Base-by-base conservation (phyloP, 1,139 yeast genomes). In the Meyerozyma guilliermondii region DNA sequence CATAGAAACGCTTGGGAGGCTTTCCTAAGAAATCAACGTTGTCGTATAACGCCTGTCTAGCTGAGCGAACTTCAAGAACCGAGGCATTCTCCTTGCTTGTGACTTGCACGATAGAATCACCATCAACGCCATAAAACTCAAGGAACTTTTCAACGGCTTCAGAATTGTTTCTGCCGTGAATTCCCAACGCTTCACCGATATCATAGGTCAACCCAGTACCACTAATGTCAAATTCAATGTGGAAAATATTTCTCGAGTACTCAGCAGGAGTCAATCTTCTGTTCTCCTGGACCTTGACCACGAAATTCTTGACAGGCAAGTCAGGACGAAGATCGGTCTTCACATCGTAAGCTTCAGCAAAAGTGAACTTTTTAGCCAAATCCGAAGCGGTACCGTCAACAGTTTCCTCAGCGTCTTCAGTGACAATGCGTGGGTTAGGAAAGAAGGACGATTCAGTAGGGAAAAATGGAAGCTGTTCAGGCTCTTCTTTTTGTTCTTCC, bases 171-270 rank as follows among this genome's bases (percentile, higher is more conserved):
- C 94, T 83, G 39, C 95, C 97, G 58, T 92, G 98, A 46, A 92
- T 80, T 58, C 98, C 98, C 49, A 92, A 78, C 7, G 98, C 96
- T 71, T 92, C 98, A 62, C 98, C 98, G 59, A 92, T 87, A 50
- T 83, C 94, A 61, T 92, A 92, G 42, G 80, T 87, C 61, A 92
- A 75, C 24, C 95, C 97, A 35, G 98, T 89, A 41, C 95, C 95
- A 40, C 91, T 68, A 55, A 83, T 78, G 62, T 92, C 98, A 54
- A 92, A 87, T 67, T 92, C 98, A 55, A 92, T 85, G 62, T 92
- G 96, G 89, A 92, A 92, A 59, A 92, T 91, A 65, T 92, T 87
- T 71, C 98, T 87, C 47, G 87, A 87, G 63, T 92, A 92, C 57
- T 87, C 92, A 36, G 59, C 60, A 9, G 98, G 98, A n/a, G 98